Percentiles rank a stretch among this genome's conserved stretches.
These are phyloP conservation scores for Jimgerdemannia flammicorona DNA, from an alignment of 192 early-diverging fungal genomes.

Conservation along the genomic window DNA sequence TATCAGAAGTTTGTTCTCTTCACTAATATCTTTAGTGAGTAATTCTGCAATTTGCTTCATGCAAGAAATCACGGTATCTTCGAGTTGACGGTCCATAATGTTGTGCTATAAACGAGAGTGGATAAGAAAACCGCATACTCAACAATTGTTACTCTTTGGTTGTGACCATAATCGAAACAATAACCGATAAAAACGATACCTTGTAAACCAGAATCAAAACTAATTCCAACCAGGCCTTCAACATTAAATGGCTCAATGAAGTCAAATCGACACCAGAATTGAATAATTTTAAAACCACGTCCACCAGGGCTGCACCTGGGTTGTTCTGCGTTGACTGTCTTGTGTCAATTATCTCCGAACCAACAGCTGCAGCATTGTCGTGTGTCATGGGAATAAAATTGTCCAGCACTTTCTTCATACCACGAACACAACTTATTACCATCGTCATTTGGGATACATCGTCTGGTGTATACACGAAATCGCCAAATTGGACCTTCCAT, in stretches of 20 bases:
- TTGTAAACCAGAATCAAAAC: conserved; percentile 57
- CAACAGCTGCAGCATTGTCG: conserved; percentile 23
- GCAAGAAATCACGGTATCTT: conserved; percentile 27
- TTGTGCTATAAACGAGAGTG: conserved; percentile 26
- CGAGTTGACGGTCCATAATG: conserved; percentile 31
- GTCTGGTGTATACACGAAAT: conserved; percentile 32
- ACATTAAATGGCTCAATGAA: conserved; percentile 34
- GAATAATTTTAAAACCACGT: conserved; percentile 50
- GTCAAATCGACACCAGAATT: conserved; percentile 45
- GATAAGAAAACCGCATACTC: background rate
- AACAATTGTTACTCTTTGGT: too few relatives aligned
- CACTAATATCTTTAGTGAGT: conserved; percentile 34
- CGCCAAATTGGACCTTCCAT: conserved; percentile 34
- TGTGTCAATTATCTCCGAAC: conserved; percentile 10
- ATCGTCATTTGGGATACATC: conserved; percentile 28
- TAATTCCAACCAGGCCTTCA: conserved; percentile 53
- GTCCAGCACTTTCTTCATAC: conserved; percentile 40
- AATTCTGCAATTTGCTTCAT: conserved; percentile 41
- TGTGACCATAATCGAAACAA: too few relatives aligned
- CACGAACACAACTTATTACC: conserved; percentile 28
- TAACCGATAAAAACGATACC: conserved; percentile 12
- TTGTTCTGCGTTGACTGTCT: conserved; percentile 8
- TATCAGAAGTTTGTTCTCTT: conserved; percentile 53
- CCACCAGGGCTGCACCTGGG: conserved; percentile 46
- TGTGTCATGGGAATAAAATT: conserved; percentile 30